Percentiles rank a stretch among this genome's conserved stretches.
These are phyloP conservation scores for Fomitopsis pulvina DNA, from an alignment of 768 basidiomycete species.

Conservation along the genomic window DNA sequence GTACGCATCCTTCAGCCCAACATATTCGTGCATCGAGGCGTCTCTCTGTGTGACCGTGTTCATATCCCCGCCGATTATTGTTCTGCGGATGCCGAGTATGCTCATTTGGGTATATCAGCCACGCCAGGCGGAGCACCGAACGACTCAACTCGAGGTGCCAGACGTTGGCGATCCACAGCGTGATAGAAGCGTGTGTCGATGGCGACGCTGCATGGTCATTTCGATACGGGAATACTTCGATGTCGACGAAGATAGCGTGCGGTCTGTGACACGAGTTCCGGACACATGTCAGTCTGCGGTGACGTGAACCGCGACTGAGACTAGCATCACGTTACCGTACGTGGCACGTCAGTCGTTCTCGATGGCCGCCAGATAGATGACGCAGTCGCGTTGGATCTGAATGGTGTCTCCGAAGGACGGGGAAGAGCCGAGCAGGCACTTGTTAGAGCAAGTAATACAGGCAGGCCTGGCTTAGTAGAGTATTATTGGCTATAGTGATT, in stretches of 20 bases:
- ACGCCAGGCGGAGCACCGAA: slow-evolving; percentile 30
- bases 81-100: slow-evolving; percentile 42
- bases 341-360: slow-evolving; percentile 43
- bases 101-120: slow-evolving; percentile 47
- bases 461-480: too few relatives aligned
- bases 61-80: slow-evolving; percentile 69
- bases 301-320: slow-evolving; percentile 50
- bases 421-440: slow-evolving; percentile 40
- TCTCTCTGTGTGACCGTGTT: slow-evolving; percentile 54
- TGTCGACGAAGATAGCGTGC: slow-evolving; percentile 51
- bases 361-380: slow-evolving; percentile 54
- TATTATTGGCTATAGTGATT: too few relatives aligned
- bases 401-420: slow-evolving; percentile 41
- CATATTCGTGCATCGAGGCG: slow-evolving; percentile 30
- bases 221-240: slow-evolving; percentile 43
- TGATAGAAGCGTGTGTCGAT: slow-evolving; percentile 31
- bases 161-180: slow-evolving; percentile 68
- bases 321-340: slow-evolving; percentile 69
- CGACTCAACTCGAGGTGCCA: slow-evolving; percentile 56
- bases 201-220: slow-evolving; percentile 21
- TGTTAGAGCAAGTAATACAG: slow-evolving; percentile 73
- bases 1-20: slow-evolving; percentile 60
- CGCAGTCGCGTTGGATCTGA: slow-evolving; percentile 62
- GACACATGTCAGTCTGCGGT: slow-evolving; percentile 42
- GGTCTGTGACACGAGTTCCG: slow-evolving; percentile 48